Percentiles rank a stretch among this genome's conserved stretches.
Evolutionary conservation across 176 grass and related monocot genomes (phyloP).

Genomic region (Oryza meyeriana): DNA sequence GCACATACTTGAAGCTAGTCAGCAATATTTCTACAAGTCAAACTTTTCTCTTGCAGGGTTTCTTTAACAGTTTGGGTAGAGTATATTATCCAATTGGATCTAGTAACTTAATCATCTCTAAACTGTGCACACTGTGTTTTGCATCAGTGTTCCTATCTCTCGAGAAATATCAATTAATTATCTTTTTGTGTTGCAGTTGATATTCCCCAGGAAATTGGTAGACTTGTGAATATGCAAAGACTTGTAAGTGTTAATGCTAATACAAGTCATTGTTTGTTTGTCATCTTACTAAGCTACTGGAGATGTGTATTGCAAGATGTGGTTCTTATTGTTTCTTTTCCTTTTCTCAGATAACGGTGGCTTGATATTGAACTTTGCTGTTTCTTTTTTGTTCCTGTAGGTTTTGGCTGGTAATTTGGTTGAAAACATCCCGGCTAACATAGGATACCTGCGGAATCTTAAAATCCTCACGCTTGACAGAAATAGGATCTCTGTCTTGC

Average conservation of each 20-base stretch:
- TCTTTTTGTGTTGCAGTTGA: slow-evolving; percentile 60
- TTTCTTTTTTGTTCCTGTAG: slow-evolving; percentile 53
- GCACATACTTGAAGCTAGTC: background rate
- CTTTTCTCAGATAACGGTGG: background rate
- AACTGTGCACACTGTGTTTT: background rate
- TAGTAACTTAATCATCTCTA: too few relatives aligned
- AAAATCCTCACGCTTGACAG: slow-evolving; percentile 93
- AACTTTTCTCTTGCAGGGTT: background rate
- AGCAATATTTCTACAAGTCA: background rate
- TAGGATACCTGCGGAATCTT: slow-evolving; percentile 72
- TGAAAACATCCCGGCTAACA: slow-evolving; percentile 72
- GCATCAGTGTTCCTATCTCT: background rate
- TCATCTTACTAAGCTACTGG: slow-evolving; percentile 29
- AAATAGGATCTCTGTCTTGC: slow-evolving; percentile 70
- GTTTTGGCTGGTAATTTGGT: slow-evolving; percentile 83
- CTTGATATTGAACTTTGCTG: slow-evolving; percentile 24
- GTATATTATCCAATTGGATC: background rate
- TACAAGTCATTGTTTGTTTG: slow-evolving; percentile 3
- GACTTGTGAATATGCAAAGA: slow-evolving; percentile 84
- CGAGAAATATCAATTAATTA: slow-evolving; percentile 28
- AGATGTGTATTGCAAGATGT: slow-evolving; percentile 21
- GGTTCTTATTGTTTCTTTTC: background rate
- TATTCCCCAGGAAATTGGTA: slow-evolving; percentile 61
- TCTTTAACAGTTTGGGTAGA: slow-evolving; percentile 8
- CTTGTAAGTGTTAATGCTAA: slow-evolving; percentile 60